A percentile compares a stretch with the other conserved stretches of the same genome.
Conservation (phyloP, 1,284 basidiomycete species). For the Sporisorium graminicola region DNA sequence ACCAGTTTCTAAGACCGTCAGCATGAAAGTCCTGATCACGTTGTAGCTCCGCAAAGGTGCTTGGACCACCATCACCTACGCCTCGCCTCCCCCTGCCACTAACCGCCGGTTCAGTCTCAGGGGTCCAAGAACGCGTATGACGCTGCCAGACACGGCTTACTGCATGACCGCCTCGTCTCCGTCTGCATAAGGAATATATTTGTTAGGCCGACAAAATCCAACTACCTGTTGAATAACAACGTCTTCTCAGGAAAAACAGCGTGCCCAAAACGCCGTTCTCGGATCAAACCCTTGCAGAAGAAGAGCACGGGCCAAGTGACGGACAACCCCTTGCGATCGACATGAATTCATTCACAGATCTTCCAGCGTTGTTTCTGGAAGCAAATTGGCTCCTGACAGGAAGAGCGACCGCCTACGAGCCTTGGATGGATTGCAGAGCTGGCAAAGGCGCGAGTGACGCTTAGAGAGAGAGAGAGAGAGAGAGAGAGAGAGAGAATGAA, state of each 20-base stretch:
- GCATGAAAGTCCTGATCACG: background rate
- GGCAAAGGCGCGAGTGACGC: background rate
- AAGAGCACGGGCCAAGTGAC: slow-evolving; percentile 1
- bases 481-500: background rate
- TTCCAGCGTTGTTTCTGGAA: background rate
- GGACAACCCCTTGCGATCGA: background rate
- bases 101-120: slow-evolving; percentile 1
- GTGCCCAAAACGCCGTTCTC: slow-evolving; percentile 11
- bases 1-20: background rate
- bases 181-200: background rate
- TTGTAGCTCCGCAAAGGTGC: background rate
- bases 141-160: background rate
- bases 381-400: too few species aligned
- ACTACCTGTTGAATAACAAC: too few species aligned
- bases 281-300: slow-evolving; percentile 7
- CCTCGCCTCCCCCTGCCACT: too few species aligned
- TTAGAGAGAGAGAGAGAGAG: background rate
- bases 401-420: too few species aligned
- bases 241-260: too few species aligned
- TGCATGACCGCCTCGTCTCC: background rate
- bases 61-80: background rate
- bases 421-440: background rate
- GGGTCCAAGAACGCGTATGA: background rate
- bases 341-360: background rate
- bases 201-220: slow-evolving; percentile 21